Conservation (phyloP, 129 eudicot species). For the Oenanthe sinensis region DNA sequence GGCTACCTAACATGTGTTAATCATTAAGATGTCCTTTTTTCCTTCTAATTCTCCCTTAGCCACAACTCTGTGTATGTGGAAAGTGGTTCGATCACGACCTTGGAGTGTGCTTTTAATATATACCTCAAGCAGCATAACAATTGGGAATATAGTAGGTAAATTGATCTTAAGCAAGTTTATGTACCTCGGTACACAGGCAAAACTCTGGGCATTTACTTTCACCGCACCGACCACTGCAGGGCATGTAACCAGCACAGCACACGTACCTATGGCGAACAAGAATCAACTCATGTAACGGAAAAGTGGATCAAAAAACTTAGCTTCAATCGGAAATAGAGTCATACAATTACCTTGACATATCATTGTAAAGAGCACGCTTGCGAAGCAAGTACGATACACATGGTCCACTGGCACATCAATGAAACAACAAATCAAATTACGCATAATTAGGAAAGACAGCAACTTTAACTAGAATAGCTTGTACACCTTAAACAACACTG, state of each 20-base stretch:
- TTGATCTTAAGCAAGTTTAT: neutral
- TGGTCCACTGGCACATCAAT: slow-evolving; percentile 55
- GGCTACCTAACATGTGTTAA: neutral
- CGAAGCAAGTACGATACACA: slow-evolving; percentile 93
- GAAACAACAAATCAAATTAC: slow-evolving; percentile 9
- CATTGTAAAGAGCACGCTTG: slow-evolving; percentile 90
- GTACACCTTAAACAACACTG: too few relatives aligned
- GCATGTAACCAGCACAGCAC: slow-evolving; percentile 74
- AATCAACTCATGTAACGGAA: slow-evolving; percentile 2
- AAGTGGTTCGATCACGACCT: neutral
- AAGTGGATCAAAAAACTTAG: neutral
- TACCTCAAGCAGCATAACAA: neutral
- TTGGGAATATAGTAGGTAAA: neutral
- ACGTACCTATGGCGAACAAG: slow-evolving; percentile 45
- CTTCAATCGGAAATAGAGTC: neutral
- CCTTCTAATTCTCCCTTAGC: neutral
- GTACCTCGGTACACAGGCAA: slow-evolving; percentile 98
- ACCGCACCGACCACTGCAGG: slow-evolving; percentile 99
- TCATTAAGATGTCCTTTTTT: neutral
- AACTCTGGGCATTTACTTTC: slow-evolving; percentile 92
- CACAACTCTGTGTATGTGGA: neutral
- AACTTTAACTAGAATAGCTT: neutral
- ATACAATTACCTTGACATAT: slow-evolving; percentile 77
- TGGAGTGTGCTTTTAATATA: neutral
- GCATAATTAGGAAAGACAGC: neutral